Percentiles rank a stretch among this genome's conserved stretches.
Evolutionary conservation across 2,329 filamentous ascomycete species (phyloP).

Genomic region (Aspergillus sp.): DNA sequence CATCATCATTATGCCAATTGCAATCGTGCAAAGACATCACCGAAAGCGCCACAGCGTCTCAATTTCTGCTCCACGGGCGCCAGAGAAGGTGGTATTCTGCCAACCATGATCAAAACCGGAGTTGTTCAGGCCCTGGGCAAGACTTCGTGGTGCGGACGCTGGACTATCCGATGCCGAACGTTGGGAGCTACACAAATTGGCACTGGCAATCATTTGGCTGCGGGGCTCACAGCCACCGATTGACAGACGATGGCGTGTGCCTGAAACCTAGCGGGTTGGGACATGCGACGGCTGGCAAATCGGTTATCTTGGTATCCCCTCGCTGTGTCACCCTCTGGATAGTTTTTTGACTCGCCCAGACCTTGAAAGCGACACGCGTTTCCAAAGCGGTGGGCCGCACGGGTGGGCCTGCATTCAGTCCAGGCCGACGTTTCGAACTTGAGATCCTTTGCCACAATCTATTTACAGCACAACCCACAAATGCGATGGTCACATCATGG

Average conservation of each 20-base stretch:
- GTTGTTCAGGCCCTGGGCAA: background rate
- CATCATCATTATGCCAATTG: constrained; percentile 16
- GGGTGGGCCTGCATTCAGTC: constrained; percentile 10
- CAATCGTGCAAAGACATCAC: constrained; percentile 12
- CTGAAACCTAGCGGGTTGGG: constrained; percentile 17
- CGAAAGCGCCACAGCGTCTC: constrained; percentile 14
- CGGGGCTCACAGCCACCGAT: constrained; percentile 15
- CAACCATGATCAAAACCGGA: background rate
- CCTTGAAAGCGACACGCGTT: constrained; percentile 32
- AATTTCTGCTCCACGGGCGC: background rate
- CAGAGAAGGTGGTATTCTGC: background rate
- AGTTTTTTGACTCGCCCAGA: background rate
- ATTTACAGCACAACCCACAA: constrained; percentile 11
- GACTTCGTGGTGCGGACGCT: constrained; percentile 1
- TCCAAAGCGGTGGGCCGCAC: constrained; percentile 22
- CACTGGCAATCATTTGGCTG: background rate
- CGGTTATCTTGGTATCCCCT: constrained; percentile 2
- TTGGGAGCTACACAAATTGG: background rate
- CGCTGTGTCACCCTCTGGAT: constrained; percentile 5
- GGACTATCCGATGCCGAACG: background rate
- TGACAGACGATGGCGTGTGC: constrained; percentile 12
- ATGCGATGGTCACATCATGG: background rate
- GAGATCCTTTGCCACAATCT: constrained; percentile 11
- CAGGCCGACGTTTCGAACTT: background rate
- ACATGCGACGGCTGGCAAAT: constrained; percentile 8